Evolutionary conservation across 2,329 filamentous ascomycete genomes (phyloP).

Genomic region (Clarireedia paspali): DNA sequence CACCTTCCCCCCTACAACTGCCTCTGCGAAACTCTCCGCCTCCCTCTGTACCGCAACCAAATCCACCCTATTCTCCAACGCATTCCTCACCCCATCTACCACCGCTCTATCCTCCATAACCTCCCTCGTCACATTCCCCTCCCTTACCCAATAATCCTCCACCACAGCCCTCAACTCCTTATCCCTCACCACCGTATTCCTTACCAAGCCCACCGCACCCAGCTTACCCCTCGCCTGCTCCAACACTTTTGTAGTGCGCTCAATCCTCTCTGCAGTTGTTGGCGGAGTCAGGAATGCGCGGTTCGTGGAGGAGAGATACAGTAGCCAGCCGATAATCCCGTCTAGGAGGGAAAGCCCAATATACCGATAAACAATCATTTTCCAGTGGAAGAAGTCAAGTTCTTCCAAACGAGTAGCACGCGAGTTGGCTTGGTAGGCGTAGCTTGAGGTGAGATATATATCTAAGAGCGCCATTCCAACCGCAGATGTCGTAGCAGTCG

Average conservation of each 20-base stretch:
- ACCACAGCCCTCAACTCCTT: conserved; percentile 57
- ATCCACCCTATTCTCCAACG: conserved; percentile 56
- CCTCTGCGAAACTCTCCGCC: conserved; percentile 53
- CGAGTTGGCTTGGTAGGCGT: conserved; percentile 58
- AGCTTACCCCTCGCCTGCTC: conserved; percentile 57
- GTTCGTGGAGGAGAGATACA: conserved; percentile 75
- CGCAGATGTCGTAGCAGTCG: conserved; percentile 56
- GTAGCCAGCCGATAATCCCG: conserved; percentile 49
- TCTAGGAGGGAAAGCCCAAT: conserved; percentile 60
- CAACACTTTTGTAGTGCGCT: conserved; percentile 48
- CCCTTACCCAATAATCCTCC: conserved; percentile 72
- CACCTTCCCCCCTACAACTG: conserved; percentile 25
- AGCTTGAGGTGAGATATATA: conserved; percentile 55
- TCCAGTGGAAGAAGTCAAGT: conserved; percentile 66
- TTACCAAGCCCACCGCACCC: conserved; percentile 64
- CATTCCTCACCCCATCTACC: conserved; percentile 61
- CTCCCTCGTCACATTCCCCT: conserved; percentile 63
- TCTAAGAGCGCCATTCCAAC: conserved; percentile 55
- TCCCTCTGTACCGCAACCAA: conserved; percentile 53
- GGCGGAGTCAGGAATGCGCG: conserved; percentile 63
- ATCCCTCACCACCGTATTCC: conserved; percentile 74
- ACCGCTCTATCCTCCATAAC: conserved; percentile 76
- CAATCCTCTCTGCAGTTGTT: conserved; percentile 57
- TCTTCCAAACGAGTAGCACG: conserved; percentile 54
- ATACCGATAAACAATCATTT: conserved; percentile 53